Evolutionary conservation across 441 rosid genomes (phyloP).

Genomic region (Theobroma grandiflorum): DNA sequence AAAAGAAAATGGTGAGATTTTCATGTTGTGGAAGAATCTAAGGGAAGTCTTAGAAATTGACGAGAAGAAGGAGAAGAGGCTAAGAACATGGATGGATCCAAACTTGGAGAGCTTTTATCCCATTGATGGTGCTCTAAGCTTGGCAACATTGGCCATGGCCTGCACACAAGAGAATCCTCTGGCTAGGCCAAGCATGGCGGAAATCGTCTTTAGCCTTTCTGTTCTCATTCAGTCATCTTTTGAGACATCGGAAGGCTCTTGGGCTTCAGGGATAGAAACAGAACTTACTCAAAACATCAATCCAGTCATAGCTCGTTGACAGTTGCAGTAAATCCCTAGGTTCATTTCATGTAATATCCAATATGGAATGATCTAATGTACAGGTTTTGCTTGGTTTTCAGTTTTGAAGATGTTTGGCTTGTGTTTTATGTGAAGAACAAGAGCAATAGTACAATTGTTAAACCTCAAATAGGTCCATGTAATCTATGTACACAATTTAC

Average conservation of each 20-base stretch:
- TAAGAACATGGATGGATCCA: slow-evolving; percentile 69
- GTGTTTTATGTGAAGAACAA: slow-evolving; percentile 1
- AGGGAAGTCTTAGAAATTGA: slow-evolving; percentile 43
- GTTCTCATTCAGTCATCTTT: slow-evolving; percentile 51
- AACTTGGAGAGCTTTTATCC: slow-evolving; percentile 57
- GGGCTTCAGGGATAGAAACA: slow-evolving; percentile 49
- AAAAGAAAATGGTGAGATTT: slow-evolving; percentile 51
- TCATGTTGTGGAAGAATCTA: slow-evolving; percentile 55
- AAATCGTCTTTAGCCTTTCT: slow-evolving; percentile 65
- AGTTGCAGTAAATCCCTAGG: not conserved
- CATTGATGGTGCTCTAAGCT: slow-evolving; percentile 53
- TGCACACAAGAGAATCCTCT: slow-evolving; percentile 56
- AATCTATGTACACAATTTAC: not conserved
- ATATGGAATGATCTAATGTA: slow-evolving; percentile 1
- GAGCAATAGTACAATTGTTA: not conserved
- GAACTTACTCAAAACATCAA: slow-evolving; percentile 44
- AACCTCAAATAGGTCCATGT: not conserved
- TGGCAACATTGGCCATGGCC: slow-evolving; percentile 56
- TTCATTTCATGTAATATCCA: not conserved
- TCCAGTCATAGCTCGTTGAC: slow-evolving; percentile 49
- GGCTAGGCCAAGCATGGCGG: slow-evolving; percentile 69
- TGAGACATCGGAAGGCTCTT: slow-evolving; percentile 43
- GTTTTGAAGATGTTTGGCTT: not conserved
- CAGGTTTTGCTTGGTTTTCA: slow-evolving; percentile 10
- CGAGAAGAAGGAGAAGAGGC: slow-evolving; percentile 48